Percentiles rank a stretch among this genome's conserved stretches.
Evolutionary conservation across 177 flowering plant species (phyloP).

Genomic region (Vitis hybrid): DNA sequence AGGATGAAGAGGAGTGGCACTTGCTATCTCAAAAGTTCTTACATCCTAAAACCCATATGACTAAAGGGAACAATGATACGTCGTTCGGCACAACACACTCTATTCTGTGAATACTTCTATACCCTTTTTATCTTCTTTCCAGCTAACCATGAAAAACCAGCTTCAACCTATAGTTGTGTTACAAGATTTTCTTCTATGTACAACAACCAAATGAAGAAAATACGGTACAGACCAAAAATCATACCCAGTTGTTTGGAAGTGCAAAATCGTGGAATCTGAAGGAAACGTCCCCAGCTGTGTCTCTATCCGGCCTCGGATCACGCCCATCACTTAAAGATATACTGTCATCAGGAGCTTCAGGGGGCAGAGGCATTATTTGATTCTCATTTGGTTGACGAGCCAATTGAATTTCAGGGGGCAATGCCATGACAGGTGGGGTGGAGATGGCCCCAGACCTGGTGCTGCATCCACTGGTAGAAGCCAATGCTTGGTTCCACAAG

Average conservation of each 20-base stretch:
- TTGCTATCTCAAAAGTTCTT: no score
- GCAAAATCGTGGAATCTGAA: constrained; percentile 69
- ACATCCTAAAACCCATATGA: no score
- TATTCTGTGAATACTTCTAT: no score
- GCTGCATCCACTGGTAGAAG: constrained; percentile 22
- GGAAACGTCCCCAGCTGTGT: constrained; percentile 74
- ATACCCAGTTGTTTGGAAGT: constrained; percentile 68
- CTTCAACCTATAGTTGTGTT: no score
- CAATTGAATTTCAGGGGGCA: constrained; percentile 31
- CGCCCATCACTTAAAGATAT: constrained; percentile 14
- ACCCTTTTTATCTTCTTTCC: no score
- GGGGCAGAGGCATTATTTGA: constrained; percentile 37
- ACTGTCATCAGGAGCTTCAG: constrained; percentile 22
- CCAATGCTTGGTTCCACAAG: constrained; percentile 52
- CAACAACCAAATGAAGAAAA: neutral
- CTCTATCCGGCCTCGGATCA: constrained; percentile 38
- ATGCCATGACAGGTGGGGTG: constrained; percentile 25
- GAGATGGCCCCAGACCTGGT: constrained; percentile 24
- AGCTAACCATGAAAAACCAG: neutral
- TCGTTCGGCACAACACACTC: no score
- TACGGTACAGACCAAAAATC: constrained; percentile 12
- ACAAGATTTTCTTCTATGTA: neutral
- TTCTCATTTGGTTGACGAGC: constrained; percentile 32
- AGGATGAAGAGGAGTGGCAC: no score
- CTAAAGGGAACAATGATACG: no score